Percentiles rank a stretch among this genome's conserved stretches.
phyloP scores from a whole-genome alignment of 2,329 filamentous ascomycete genomes.

The Escovopsis weberi region DNA sequence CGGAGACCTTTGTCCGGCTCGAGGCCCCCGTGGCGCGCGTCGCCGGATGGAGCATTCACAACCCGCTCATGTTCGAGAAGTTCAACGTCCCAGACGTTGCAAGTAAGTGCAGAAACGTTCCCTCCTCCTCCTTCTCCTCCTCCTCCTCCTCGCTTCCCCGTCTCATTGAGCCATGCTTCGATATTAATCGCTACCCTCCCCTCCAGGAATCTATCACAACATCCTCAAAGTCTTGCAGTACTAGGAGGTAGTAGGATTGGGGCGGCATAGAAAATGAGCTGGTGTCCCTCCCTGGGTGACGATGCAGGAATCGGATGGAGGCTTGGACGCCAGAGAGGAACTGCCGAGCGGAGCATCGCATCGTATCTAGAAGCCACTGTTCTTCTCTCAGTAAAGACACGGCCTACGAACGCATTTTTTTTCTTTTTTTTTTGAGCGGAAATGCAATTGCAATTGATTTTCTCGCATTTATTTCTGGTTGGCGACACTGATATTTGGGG shows the following conservation, averaged over 20 bases:
- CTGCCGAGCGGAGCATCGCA: background rate
- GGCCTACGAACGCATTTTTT: too few relatives aligned
- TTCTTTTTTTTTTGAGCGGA: too few relatives aligned
- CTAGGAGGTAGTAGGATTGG: conserved; percentile 25
- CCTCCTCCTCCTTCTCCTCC: background rate
- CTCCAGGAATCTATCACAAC: conserved; percentile 52
- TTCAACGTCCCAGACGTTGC: conserved; percentile 76
- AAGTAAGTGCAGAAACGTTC: conserved; percentile 42
- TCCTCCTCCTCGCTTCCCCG: background rate
- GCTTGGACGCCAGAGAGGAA: too few relatives aligned
- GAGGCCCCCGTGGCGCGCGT: conserved; percentile 78
- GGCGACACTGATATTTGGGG: too few relatives aligned
- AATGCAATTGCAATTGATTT: too few relatives aligned
- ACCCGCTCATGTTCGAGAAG: conserved; percentile 63
- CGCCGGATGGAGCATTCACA: conserved; percentile 81
- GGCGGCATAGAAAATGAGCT: too few relatives aligned
- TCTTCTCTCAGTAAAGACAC: too few relatives aligned
- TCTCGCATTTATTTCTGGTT: too few relatives aligned
- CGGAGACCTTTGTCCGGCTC: conserved; percentile 60
- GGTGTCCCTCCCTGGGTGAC: too few relatives aligned
- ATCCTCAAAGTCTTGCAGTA: conserved; percentile 55
- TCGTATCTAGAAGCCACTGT: too few relatives aligned
- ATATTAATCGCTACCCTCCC: conserved; percentile 5
- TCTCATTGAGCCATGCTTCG: background rate
- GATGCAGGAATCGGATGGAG: too few relatives aligned